These are phyloP conservation scores for Ceriops zippeliana DNA, from an alignment of 345 rosid genomes.

Conservation along the genomic window DNA sequence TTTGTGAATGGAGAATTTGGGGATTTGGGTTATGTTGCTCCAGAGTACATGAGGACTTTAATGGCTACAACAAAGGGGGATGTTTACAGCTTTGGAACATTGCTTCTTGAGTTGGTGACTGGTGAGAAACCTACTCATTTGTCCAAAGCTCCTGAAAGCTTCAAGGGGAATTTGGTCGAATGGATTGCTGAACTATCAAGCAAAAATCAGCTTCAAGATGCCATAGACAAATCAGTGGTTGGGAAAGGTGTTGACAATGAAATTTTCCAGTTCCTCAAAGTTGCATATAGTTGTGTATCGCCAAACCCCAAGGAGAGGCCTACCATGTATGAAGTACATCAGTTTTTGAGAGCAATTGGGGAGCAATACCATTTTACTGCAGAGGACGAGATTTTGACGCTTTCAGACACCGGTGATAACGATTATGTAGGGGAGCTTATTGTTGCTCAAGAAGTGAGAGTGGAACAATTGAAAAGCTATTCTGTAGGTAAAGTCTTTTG, in stretches of 20 bases:
- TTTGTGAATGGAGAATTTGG: slow-evolving; percentile 97
- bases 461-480: slow-evolving; percentile 21
- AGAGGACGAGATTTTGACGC: slow-evolving; percentile 67
- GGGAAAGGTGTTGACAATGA: slow-evolving; percentile 70
- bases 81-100: slow-evolving; percentile 91
- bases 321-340: slow-evolving; percentile 82
- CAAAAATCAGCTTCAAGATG: slow-evolving; percentile 52
- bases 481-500: slow-evolving; percentile 12
- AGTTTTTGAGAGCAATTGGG: slow-evolving; percentile 79
- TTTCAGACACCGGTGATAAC: slow-evolving; percentile 51
- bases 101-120: slow-evolving; percentile 88
- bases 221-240: slow-evolving; percentile 51
- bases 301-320: slow-evolving; percentile 73
- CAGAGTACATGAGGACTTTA: slow-evolving; percentile 80
- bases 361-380: slow-evolving; percentile 68
- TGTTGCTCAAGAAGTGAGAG: slow-evolving; percentile 50
- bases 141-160: slow-evolving; percentile 58
- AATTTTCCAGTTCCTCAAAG: slow-evolving; percentile 71
- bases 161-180: slow-evolving; percentile 86
- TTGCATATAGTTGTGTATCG: slow-evolving; percentile 72
- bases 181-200: slow-evolving; percentile 59
- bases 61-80: slow-evolving; percentile 94
- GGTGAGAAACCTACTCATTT: slow-evolving; percentile 78
- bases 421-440: slow-evolving; percentile 70
- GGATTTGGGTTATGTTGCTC: slow-evolving; percentile 92